These are phyloP conservation scores for Acacia melanoxylon DNA, from an alignment of 306 rosid species.

Conservation along the genomic window DNA sequence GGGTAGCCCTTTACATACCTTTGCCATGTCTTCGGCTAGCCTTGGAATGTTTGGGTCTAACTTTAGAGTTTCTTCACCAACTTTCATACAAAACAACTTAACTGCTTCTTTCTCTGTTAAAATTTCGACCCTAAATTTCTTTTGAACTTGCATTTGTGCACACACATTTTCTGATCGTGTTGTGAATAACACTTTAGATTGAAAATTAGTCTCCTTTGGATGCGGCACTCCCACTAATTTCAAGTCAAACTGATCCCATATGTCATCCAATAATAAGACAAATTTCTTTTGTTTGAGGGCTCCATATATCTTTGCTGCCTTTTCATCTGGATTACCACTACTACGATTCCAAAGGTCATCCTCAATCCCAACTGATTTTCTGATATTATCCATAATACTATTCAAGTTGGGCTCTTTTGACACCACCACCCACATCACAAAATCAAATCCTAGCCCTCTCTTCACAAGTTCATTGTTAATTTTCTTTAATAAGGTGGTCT, in stretches of 20 bases:
- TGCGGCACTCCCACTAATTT: conserved; percentile 17
- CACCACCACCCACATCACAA: conserved; percentile 29
- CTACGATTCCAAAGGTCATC: background rate
- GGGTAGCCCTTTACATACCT: too few relatives aligned
- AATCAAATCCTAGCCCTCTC: background rate
- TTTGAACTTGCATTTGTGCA: conserved; percentile 28
- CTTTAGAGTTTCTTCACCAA: too few relatives aligned
- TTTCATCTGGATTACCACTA: background rate
- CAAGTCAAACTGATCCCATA: conserved; percentile 35
- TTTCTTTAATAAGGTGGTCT: conserved; percentile 3
- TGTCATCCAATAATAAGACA: conserved; percentile 37
- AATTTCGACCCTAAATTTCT: background rate
- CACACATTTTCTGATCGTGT: conserved; percentile 32
- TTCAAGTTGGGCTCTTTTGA: conserved; percentile 1
- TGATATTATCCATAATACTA: background rate
- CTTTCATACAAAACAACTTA: too few relatives aligned
- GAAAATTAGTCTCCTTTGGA: background rate
- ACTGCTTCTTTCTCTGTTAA: too few relatives aligned
- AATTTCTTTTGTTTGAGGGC: background rate
- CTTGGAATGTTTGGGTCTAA: too few relatives aligned
- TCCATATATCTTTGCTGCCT: background rate
- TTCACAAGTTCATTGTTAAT: background rate
- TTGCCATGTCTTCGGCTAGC: too few relatives aligned
- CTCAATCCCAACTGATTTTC: background rate
- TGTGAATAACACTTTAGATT: conserved; percentile 32